Conservation (phyloP, 1,284 basidiomycete species). For the Apiotrichum laibachii region DNA sequence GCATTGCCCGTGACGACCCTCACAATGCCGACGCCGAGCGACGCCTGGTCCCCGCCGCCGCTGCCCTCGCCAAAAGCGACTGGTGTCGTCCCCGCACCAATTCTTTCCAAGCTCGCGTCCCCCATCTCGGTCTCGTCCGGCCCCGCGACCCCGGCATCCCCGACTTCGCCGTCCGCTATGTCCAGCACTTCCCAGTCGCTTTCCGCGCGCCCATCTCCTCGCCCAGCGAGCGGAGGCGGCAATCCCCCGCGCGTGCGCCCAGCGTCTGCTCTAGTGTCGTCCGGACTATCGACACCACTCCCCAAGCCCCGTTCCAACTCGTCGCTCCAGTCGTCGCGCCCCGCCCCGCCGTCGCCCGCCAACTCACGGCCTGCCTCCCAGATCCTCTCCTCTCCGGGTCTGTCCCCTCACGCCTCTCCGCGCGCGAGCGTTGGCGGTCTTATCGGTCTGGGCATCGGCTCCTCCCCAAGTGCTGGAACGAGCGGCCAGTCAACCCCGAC, state of each 20-base stretch:
- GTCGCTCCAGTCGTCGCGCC: slow-evolving; percentile 33
- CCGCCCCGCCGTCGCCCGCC: slow-evolving; percentile 42
- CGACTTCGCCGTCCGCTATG: neutral
- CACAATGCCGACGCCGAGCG: neutral
- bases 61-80: neutral
- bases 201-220: neutral
- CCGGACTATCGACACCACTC: neutral
- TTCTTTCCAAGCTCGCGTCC: too few relatives aligned
- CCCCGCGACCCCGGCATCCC: too few relatives aligned
- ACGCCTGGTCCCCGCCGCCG: neutral
- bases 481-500: neutral
- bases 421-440: neutral
- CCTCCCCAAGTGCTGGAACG: neutral
- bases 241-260: slow-evolving; percentile 1
- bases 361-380: slow-evolving; percentile 34
- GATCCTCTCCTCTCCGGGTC: slow-evolving; percentile 15
- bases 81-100: too few relatives aligned
- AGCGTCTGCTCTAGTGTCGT: neutral
- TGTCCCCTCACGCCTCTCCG: slow-evolving; percentile 11
- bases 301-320: slow-evolving; percentile 29
- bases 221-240: neutral
- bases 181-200: neutral
- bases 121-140: too few relatives aligned
- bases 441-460: neutral
- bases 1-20: neutral